Evolutionary conservation across 306 rosid genomes (phyloP), one percentile per base, ranked within the genome.

Genomic region (Vigna trinervia): DNA sequence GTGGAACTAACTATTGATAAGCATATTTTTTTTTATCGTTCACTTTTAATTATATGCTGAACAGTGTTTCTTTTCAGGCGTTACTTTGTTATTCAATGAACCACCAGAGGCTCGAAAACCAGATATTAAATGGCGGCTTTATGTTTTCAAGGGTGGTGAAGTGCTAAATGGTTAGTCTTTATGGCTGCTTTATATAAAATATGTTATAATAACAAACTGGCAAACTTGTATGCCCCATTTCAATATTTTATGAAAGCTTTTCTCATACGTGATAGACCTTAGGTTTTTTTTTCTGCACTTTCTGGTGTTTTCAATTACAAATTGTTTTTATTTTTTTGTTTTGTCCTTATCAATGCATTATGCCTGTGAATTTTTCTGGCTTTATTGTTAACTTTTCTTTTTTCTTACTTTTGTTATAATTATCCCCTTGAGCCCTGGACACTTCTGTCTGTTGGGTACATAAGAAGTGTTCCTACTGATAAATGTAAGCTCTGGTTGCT

Each of bases 91-190:
- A 84, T 92, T 84, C 81, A 90, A 78, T 66, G 97, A 92, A 81
- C 97, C 97, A 11, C 85, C 96, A 28, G 98, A 95, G 59, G 98
- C 92, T 51, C 84, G 93, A 71, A 87, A 88, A 78, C 98, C 98
- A 78, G 82, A 80, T 70, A n/a, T 92, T 75, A 90, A 90, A 80
- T 95, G 98, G 98, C 86, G 99, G 64, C 96, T 95, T 51, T 95
- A 95, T 89, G 97, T 95, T 77, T 95, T 95, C 80, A 95, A 92
- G 97, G 90, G 74, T 69, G 99, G 99, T 34, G 99, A 95, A 95
- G 93, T 83, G 71, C 85, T 95, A 71, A 84, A 89, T 69, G 99
- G 99, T 83, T 80, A 86, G 89, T 77, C 50, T 86, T 46, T 56
- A 17, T 28, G 48, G n/a, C 77, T 43, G 68, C 47, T 63, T 32